Evolutionary conservation across 192 early-diverging fungal species (phyloP), one percentile per base, ranked within the genome.

Genomic region (Ambispora gerdemannii): DNA sequence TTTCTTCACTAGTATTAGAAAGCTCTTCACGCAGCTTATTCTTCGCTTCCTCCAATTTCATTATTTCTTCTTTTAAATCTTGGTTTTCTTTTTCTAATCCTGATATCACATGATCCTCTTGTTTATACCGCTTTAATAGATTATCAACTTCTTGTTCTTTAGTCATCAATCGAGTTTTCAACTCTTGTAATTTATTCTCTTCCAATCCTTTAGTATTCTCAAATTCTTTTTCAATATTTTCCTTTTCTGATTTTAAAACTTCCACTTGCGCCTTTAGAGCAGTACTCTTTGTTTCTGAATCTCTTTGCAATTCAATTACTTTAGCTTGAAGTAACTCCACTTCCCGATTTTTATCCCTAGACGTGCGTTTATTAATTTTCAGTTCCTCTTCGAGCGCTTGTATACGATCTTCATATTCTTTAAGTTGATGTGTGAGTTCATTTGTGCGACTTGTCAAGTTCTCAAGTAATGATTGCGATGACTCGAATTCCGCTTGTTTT

Each of bases 401-500:
- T 11, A 79, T 73, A 56, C 75, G 70, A 30, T 92, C 85, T 20
- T 84, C 73, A 2, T 75, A 67, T 55, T 88, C 84, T 59, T 82
- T 77, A 19, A 78, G 28, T 63, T 85, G 77, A 56, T 70, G 77
- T 4, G 78, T 62, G 22, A 71, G 66, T 51, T 87, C 82, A 11
- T 75, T 74, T 38, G 87, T 68, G 43, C 84, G 81, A 50, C 83
- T 75, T 38, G 87, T 81, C 28, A 84, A 72, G 59, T 84, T 81
- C 60, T 86, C 83, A 0, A 89, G 65, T 20, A 76, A 78, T 8
- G 75, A 81, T 66, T 86, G 85, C 11, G 85, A 86, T 19, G 81
- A 82, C 67, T 86, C 85, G 65, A 82, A 83, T 71, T 86, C 82
- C 11, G 85, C 85, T 47, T 83, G 80, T 67, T 83, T 86, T 36